Evolutionary conservation across 73 alveolate species (phyloP), one percentile per base, ranked within the genome.

Genomic region (Tetrahymena elliotti): DNA sequence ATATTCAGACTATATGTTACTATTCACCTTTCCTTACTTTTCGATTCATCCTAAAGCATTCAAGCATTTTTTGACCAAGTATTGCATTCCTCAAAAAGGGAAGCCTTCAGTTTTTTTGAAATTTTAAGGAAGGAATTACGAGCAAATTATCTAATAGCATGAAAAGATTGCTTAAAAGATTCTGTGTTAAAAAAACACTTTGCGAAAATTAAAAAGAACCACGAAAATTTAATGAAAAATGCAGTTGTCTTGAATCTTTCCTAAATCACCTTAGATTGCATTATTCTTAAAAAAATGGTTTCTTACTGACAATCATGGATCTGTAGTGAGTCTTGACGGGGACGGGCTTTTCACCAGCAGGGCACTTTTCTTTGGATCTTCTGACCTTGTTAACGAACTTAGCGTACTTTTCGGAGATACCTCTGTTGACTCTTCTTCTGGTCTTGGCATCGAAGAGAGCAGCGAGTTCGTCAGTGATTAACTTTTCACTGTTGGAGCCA

Each of bases 301-400:
- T 68, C 88, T 68, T 68, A 68, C 88, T 68, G 36, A 68, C 88
- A 31, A 68, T 68, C 88, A 68, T 68, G 36, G 88, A 68, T 98
- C 99, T 98, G 96, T 97, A 97, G 97, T 98, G 99, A 92, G 99
- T 98, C 97, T 97, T 98, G 82, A 98, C 99, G 35, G 99, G 98
- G 96, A 98, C 97, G 83, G 99, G 99, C 96, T 98, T 98, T 94
- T 98, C 99, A 92, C 99, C 99, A 93, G 96, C 97, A 31, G 97
- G 97, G 96, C 97, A 33, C 68, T 97, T 97, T 93, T 96, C 97
- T 98, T 97, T 97, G 34, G 95, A 39, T 47, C 53, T 94, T 84
- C 96, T 93, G 52, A 94, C 93, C 96, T 94, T 33, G 40, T 39
- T 47, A 22, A 13, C 92, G 88, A 68, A 68, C 88, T 68, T 68